These are phyloP conservation scores for Paecilomyces fulvus DNA, from an alignment of 2,329 filamentous ascomycete genomes.

Conservation along the genomic window DNA sequence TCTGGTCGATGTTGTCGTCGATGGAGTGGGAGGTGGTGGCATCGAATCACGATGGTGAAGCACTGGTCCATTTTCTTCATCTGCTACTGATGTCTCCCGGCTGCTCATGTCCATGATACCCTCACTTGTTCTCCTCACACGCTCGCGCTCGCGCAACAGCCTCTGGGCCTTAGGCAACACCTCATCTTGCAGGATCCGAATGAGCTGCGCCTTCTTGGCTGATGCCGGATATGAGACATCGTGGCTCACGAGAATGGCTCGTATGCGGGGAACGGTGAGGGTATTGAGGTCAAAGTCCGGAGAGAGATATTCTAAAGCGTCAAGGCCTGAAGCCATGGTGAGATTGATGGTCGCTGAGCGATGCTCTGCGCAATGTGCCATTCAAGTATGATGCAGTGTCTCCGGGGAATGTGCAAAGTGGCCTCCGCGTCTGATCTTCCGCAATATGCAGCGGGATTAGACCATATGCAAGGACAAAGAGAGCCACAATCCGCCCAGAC, in stretches of 20 bases:
- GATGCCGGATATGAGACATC: conserved; percentile 76
- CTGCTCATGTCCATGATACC: conserved; percentile 69
- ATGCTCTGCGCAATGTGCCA: not conserved
- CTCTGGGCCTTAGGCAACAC: conserved; percentile 70
- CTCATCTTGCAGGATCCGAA: conserved; percentile 73
- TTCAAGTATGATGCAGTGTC: not conserved
- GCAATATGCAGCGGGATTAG: not conserved
- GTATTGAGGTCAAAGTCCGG: conserved; percentile 74
- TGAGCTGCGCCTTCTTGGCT: conserved; percentile 83
- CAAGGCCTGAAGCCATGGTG: conserved; percentile 26
- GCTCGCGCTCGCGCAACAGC: conserved; percentile 64
- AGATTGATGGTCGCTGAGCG: conserved; percentile 2
- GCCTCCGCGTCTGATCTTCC: not conserved
- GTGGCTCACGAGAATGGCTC: conserved; percentile 85
- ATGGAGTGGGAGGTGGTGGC: conserved; percentile 41
- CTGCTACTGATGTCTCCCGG: conserved; percentile 54
- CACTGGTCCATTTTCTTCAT: conserved; percentile 55
- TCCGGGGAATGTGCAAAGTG: not conserved
- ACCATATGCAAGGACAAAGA: not conserved
- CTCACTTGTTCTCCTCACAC: conserved; percentile 75
- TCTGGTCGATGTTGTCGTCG: conserved; percentile 46
- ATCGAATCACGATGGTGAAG: conserved; percentile 40
- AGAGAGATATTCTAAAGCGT: conserved; percentile 75
- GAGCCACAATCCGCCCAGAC: not conserved
- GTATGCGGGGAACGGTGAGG: conserved; percentile 79